phyloP scores from a whole-genome alignment of 192 early-diverging fungal species.

The Cetraspora pellucida region DNA sequence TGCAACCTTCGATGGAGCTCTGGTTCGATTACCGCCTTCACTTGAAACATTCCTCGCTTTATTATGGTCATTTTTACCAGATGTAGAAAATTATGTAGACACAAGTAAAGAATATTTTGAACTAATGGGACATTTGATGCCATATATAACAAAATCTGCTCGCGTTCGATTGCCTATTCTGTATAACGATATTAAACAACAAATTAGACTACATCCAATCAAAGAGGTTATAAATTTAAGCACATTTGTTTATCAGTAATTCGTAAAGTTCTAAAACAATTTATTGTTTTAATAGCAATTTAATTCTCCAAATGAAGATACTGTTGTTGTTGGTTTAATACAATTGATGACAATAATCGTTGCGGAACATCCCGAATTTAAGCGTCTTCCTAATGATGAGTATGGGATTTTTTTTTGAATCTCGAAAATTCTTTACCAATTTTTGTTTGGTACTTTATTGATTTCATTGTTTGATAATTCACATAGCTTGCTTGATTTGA shows the following conservation, averaged over 20 bases:
- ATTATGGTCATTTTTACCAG: slow-evolving; percentile 29
- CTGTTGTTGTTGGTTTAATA: slow-evolving; percentile 47
- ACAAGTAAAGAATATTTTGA: slow-evolving; percentile 37
- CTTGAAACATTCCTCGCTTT: slow-evolving; percentile 20
- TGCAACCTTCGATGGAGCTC: no score
- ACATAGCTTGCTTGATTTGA: slow-evolving; percentile 25
- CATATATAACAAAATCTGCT: background rate
- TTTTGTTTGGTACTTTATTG: background rate
- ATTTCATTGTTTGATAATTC: background rate
- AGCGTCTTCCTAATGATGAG: slow-evolving; percentile 24
- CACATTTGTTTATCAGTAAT: no score
- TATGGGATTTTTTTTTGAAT: background rate
- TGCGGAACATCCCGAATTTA: slow-evolving; percentile 34
- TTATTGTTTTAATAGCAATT: slow-evolving; percentile 32
- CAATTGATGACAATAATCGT: slow-evolving; percentile 45
- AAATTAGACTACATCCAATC: slow-evolving; percentile 33
- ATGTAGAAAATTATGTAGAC: slow-evolving; percentile 30
- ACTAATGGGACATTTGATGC: slow-evolving; percentile 23
- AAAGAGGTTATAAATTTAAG: slow-evolving; percentile 5
- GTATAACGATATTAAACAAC: slow-evolving; percentile 10
- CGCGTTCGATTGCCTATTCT: background rate
- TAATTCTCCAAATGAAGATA: slow-evolving; percentile 42
- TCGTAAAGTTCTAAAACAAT: background rate
- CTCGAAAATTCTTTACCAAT: background rate
- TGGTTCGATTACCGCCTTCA: background rate